Base-by-base conservation (phyloP, 1,139 yeast genomes). In the Hansenula lynferdii region DNA sequence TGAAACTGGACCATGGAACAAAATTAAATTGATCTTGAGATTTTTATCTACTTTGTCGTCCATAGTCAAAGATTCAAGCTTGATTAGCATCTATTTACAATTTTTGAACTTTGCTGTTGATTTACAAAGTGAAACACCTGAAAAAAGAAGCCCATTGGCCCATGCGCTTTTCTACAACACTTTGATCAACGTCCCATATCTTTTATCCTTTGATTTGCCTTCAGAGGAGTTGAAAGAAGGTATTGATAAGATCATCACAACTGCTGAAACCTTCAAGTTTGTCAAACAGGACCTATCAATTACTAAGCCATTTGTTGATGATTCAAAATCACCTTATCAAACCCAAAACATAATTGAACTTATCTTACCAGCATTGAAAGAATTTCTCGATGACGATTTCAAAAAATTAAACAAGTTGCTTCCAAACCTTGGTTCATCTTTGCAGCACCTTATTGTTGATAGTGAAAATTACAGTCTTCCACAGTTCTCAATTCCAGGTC, bases 1-100 rank as follows among this genome's bases (percentile, higher is more conserved):
- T 41, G 73, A 76, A 37, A 77, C 80, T 22, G 89, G 89, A 22
- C 62, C 70, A n/a, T 85, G 87, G 77, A 82, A 82, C 48, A 75
- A 76, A 46, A 62, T 85, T 47, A 89, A 92, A 60, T 69, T 85
- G 18, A 63, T 81, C 22, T 58, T 86, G 45, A 77, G 96, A 53
- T 79, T 89, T 48, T 65, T 87, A 48, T 78, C 86, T 2, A 61
- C 82, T 10, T 63, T 86, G 42, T 61, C 79, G 2, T 85, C 89
- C 3, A 73, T 82, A 32, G 64, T 85, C 40, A 72, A 78, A 22
- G 65, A 68, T 28, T 72, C 75, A 3, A 68, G 72, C 11, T 63
- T 87, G 11, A 50, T 71, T 26, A 68, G 64, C 31, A 58, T 85
- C 6, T 74, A 80, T 51, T 66, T 64, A 37, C 77, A 73, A 45